A percentile compares a stretch with the other conserved stretches of the same genome.
phyloP scores from a whole-genome alignment of 768 basidiomycete genomes.

The Chalciporus piperatus region DNA sequence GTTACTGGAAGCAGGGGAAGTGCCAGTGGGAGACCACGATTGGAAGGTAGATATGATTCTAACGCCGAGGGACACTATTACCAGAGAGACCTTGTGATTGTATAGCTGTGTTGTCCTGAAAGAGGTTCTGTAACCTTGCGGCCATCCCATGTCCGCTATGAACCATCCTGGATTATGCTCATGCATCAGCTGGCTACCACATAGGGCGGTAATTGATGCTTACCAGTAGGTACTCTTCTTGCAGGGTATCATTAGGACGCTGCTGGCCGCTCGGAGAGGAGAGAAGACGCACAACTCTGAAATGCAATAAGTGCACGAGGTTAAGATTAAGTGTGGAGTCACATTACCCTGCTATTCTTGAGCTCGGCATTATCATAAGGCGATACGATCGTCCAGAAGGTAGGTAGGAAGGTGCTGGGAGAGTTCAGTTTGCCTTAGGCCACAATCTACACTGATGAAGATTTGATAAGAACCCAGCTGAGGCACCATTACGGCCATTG shows the following conservation, averaged over 20 bases:
- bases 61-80: conserved; percentile 41
- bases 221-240: conserved; percentile 26
- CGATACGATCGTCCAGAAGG: conserved; percentile 44
- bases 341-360: conserved; percentile 40
- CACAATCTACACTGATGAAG: conserved; percentile 5
- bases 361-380: conserved; percentile 40
- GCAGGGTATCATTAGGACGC: conserved; percentile 6
- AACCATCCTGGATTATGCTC: conserved; percentile 11
- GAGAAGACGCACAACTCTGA: conserved; percentile 40
- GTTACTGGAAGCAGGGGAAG: conserved; percentile 45
- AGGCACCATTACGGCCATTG: conserved; percentile 63
- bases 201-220: conserved; percentile 23
- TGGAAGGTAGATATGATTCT: conserved; percentile 64
- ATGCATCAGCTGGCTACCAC: conserved; percentile 8
- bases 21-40: conserved; percentile 58
- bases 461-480: conserved; percentile 48
- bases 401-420: conserved; percentile 37
- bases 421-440: conserved; percentile 4
- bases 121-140: conserved; percentile 12
- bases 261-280: conserved; percentile 32
- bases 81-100: conserved; percentile 20
- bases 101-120: conserved; percentile 16
- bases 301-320: conserved; percentile 14
- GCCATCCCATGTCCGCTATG: conserved; percentile 27
- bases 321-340: conserved; percentile 14